Conservation (phyloP, 306 rosid species). For the Clitoria ternatea region DNA sequence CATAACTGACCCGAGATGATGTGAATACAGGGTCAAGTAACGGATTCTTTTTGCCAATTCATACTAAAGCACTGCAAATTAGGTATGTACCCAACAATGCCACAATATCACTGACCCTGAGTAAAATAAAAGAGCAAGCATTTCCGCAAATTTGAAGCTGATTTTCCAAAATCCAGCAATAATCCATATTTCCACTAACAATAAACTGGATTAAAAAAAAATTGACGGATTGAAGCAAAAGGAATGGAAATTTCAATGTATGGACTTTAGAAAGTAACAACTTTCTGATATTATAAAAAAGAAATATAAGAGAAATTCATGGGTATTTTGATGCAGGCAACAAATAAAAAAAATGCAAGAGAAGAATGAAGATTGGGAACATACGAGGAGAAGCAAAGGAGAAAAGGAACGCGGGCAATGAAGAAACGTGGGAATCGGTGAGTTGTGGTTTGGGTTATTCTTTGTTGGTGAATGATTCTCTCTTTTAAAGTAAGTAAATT, state of each 20-base stretch:
- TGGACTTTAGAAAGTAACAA: neutral
- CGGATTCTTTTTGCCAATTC: neutral
- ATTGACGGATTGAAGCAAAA: neutral
- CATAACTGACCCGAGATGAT: neutral
- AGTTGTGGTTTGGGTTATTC: neutral
- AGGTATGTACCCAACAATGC: neutral
- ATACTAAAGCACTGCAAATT: neutral
- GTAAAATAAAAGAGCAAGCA: neutral
- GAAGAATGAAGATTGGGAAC: conserved; percentile 11
- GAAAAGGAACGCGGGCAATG: conserved; percentile 12
- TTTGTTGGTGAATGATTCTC: neutral
- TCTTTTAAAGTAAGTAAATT: neutral
- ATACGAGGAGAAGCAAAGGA: neutral
- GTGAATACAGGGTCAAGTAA: neutral
- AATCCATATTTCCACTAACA: neutral
- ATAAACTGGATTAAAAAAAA: neutral
- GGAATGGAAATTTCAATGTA: neutral
- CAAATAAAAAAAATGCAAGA: neutral
- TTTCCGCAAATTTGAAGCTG: neutral
- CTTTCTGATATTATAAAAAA: neutral
- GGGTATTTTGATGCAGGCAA: neutral
- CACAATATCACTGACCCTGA: neutral
- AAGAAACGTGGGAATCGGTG: conserved; percentile 15
- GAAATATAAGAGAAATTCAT: neutral
- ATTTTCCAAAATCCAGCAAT: neutral